Conservation (phyloP, 805 yeast species). For the Metschnikowia lachancei region DNA sequence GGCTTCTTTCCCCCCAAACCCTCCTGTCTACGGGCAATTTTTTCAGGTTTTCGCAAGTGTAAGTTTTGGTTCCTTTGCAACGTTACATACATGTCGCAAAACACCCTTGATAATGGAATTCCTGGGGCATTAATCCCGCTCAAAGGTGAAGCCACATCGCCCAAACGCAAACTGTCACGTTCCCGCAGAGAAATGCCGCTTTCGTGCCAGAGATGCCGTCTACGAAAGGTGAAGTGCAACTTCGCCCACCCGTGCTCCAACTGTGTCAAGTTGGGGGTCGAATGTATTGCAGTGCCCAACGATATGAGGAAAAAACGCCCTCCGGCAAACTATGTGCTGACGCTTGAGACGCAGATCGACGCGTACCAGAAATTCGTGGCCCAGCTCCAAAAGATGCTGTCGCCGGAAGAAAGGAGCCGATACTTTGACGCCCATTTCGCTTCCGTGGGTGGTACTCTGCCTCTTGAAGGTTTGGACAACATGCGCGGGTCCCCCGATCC, state of each 20-base stretch:
- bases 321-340: conserved; percentile 48
- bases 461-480: not conserved
- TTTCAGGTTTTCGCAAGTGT: no score
- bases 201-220: conserved; percentile 41
- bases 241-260: conserved; percentile 48
- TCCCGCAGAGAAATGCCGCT: conserved; percentile 17
- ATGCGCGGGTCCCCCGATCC: not conserved
- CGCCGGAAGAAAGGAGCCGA: conserved; percentile 21
- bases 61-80: no score
- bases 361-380: conserved; percentile 26
- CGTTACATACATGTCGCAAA: not conserved
- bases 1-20: no score
- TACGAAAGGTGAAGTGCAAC: conserved; percentile 49
- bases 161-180: not conserved
- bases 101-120: not conserved
- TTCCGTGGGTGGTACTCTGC: conserved; percentile 26
- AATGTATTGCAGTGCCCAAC: conserved; percentile 45
- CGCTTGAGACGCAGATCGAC: conserved; percentile 35
- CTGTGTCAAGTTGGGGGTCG: conserved; percentile 42
- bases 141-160: not conserved
- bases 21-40: no score
- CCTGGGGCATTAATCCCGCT: not conserved
- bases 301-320: conserved; percentile 54
- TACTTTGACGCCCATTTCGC: conserved; percentile 21
- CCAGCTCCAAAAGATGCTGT: conserved; percentile 22